Conservation (phyloP, 1,284 basidiomycete species). For the Boletus semigastroideus region DNA sequence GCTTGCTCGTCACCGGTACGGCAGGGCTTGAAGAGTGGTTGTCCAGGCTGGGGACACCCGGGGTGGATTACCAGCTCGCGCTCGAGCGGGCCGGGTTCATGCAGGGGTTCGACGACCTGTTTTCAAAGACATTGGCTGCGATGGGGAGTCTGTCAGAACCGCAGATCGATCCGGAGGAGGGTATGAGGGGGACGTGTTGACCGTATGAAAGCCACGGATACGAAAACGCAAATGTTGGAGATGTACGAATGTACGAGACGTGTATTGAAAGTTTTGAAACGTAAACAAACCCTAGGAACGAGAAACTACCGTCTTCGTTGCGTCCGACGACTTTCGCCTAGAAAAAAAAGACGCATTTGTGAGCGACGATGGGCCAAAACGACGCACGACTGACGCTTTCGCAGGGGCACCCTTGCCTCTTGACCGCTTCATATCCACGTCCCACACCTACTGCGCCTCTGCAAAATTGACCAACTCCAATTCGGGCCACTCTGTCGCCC, state of each 20-base stretch:
- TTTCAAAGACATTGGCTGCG: conserved; percentile 54
- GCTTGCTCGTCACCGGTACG: conserved; percentile 59
- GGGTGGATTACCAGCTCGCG: conserved; percentile 39
- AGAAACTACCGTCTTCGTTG: conserved; percentile 25
- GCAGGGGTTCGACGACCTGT: conserved; percentile 61
- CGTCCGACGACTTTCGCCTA: conserved; percentile 34
- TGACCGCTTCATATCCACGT: conserved; percentile 64
- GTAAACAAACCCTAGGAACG: background rate
- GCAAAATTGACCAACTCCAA: conserved; percentile 59
- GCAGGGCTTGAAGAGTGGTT: conserved; percentile 70
- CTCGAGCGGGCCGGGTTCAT: conserved; percentile 53
- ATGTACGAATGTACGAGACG: background rate
- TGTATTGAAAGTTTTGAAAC: too few species aligned
- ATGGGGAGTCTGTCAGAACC: conserved; percentile 46
- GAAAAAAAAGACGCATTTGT: background rate
- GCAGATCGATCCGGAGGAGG: conserved; percentile 17
- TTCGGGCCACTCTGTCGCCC: conserved; percentile 53
- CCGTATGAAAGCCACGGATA: too few species aligned
- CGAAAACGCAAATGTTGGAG: too few species aligned
- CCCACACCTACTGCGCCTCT: conserved; percentile 64
- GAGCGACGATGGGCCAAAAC: background rate
- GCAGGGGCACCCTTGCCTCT: conserved; percentile 80
- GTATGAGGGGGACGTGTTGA: conserved; percentile 5
- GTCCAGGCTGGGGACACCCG: conserved; percentile 32
- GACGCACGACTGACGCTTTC: conserved; percentile 44